Conservation (phyloP, 306 rosid genomes). For the Echinosophora koreensis region DNA sequence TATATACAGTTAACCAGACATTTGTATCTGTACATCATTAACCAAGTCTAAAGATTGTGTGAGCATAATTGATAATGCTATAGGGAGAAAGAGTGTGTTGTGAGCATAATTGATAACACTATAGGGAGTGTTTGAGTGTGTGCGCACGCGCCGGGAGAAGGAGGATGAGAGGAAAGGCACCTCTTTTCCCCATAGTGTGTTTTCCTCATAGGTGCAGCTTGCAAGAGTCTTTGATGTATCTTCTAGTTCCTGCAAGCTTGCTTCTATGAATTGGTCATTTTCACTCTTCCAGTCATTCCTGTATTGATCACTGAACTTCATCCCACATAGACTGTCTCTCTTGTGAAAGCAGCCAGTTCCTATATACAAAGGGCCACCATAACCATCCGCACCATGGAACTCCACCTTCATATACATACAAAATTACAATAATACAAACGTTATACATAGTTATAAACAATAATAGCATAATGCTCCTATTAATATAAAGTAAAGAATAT, state of each 20-base stretch:
- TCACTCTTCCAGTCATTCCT: slow-evolving; percentile 51
- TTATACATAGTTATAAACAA: not conserved
- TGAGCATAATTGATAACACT: no score
- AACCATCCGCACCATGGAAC: slow-evolving; percentile 68
- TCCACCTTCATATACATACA: slow-evolving; percentile 59
- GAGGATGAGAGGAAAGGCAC: slow-evolving; percentile 44
- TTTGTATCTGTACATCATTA: no score
- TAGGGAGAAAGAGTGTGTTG: no score
- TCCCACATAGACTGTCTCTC: slow-evolving; percentile 77
- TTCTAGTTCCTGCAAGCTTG: slow-evolving; percentile 51
- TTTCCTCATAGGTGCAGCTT: slow-evolving; percentile 69
- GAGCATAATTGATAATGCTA: no score
- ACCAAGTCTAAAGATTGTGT: no score
- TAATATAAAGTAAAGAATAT: not conserved
- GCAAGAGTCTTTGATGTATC: slow-evolving; percentile 67
- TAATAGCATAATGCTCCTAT: not conserved
- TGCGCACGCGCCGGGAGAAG: not conserved
- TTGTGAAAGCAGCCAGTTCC: slow-evolving; percentile 86
- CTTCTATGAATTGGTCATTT: slow-evolving; percentile 37
- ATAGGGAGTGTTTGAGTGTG: not conserved
- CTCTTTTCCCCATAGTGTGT: slow-evolving; percentile 87
- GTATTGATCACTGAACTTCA: slow-evolving; percentile 51
- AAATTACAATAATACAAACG: not conserved
- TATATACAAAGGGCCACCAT: slow-evolving; percentile 70
- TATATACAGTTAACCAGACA: not conserved